Conservation (phyloP, 2,329 filamentous ascomycete species). For the Parafenestella ontariensis region DNA sequence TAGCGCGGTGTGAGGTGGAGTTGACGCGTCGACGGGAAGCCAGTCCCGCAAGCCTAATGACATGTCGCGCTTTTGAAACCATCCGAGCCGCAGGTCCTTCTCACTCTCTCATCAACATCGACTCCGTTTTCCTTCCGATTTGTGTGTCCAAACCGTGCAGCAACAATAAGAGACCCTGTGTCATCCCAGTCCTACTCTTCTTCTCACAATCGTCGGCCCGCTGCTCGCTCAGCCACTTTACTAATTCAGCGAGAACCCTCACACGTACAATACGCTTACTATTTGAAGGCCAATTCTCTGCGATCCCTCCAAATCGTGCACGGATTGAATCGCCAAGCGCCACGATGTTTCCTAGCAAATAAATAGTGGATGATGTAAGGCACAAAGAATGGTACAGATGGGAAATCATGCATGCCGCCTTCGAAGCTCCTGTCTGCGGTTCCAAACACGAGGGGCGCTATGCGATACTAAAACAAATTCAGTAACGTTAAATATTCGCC, state of each 20-base stretch:
- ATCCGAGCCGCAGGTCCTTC: no score
- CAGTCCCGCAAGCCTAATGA: no score
- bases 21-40: constrained; percentile 5
- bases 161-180: no score
- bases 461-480: constrained; percentile 31
- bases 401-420: constrained; percentile 40
- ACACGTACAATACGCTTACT: background rate
- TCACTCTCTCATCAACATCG: no score
- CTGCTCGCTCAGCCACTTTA: no score
- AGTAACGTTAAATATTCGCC: constrained; percentile 10
- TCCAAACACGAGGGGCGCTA: constrained; percentile 45
- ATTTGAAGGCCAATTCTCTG: constrained; percentile 27
- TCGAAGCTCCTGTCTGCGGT: constrained; percentile 46
- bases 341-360: constrained; percentile 37
- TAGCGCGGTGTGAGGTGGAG: constrained; percentile 2
- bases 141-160: no score
- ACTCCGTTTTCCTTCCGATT: no score
- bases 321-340: constrained; percentile 48
- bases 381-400: constrained; percentile 46
- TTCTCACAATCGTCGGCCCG: no score
- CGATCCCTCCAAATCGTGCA: constrained; percentile 24
- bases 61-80: no score
- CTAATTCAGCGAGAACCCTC: no score
- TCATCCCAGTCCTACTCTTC: no score
- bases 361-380: constrained; percentile 45